phyloP scores from a whole-genome alignment of 78 protist species.

The Emiliania huxleyi region DNA sequence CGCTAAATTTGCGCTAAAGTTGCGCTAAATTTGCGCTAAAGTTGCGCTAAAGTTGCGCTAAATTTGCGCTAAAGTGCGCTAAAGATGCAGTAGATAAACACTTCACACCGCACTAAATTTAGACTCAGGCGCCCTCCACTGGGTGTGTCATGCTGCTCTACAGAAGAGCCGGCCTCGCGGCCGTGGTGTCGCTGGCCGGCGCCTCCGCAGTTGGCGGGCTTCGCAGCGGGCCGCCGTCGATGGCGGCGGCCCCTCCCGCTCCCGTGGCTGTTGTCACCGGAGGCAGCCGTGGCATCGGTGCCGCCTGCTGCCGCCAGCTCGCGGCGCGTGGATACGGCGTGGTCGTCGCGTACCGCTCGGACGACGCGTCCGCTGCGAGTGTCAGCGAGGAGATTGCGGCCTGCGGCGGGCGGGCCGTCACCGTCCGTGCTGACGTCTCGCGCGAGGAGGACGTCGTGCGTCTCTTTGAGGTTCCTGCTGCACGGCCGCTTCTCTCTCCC shows the following conservation, averaged over 20 bases:
- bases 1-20: no score
- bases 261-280: background rate
- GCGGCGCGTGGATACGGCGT: background rate
- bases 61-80: no score
- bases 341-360: background rate
- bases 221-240: no score
- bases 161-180: no score
- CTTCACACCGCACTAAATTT: no score
- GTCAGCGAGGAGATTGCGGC: background rate
- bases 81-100: no score
- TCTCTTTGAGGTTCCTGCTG: background rate
- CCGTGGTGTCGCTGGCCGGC: no score
- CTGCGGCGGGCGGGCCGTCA: background rate
- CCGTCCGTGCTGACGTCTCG: background rate
- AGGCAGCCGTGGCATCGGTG: slow-evolving; percentile 11
- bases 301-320: background rate
- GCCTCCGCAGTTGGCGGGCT: no score
- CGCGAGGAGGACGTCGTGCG: background rate
- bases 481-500: background rate
- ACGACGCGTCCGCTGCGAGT: background rate
- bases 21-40: no score
- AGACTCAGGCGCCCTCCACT: no score
- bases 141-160: no score
- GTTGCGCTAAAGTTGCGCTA: no score
- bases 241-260: background rate